A percentile compares a stretch with the other conserved stretches of the same genome.
Conservation (phyloP, 2,329 filamentous ascomycete species). For the Alternaria panax region DNA sequence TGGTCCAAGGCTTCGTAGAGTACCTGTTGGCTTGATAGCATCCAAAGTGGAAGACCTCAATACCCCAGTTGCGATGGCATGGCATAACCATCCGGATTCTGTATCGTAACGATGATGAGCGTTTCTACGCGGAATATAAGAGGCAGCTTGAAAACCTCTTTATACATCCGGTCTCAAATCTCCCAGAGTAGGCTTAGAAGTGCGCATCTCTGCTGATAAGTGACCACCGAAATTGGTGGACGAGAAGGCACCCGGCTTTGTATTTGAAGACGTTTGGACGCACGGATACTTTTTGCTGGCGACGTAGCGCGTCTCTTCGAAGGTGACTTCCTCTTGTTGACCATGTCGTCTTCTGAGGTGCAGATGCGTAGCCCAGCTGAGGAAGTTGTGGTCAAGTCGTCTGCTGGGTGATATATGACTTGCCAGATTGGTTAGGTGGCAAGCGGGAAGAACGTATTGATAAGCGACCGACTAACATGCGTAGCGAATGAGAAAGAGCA, state of each 20-base stretch:
- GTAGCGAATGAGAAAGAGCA: neutral
- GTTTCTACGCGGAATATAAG: neutral
- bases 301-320: neutral
- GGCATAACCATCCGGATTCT: neutral
- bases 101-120: neutral
- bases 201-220: neutral
- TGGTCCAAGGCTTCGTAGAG: neutral
- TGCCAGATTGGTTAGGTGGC: neutral
- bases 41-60: neutral
- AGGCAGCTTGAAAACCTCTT: rapidly evolving
- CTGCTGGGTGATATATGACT: neutral
- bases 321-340: neutral
- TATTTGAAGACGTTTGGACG: neutral
- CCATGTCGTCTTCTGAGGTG: neutral
- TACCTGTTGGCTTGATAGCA: neutral
- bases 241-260: neutral
- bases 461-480: neutral
- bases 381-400: neutral
- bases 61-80: neutral
- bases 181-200: neutral
- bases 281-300: neutral
- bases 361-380: neutral
- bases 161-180: neutral
- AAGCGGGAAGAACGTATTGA: neutral
- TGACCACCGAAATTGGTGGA: rapidly evolving